Base-by-base conservation (phyloP, 352 stramenopile species). In the Phytophthora sp. region DNA sequence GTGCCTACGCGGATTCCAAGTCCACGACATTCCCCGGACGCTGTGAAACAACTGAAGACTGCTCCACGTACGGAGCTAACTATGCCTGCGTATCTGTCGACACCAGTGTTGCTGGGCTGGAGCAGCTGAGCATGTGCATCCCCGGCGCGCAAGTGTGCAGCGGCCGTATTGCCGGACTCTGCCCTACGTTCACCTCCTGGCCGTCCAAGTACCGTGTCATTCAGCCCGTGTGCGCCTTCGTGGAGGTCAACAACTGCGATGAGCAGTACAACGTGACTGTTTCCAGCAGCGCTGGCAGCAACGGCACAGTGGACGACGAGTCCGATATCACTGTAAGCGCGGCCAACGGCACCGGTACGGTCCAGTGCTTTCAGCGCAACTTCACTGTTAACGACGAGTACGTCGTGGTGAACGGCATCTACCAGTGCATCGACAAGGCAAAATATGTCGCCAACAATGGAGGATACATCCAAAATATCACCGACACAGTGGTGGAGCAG, bases 161-260 rank as follows among this genome's bases (percentile, higher is more conserved):
- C 21, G 83, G 83, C 26, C 69, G 71, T 24, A 88, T 84, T 41
- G 69, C 76, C 3, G 85, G 85, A 12, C 54, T 79, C 26, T 94
- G 85, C 30, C 83, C 85, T 44, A 94, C 81, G 0, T 92, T 94
- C 56, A 79, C 68, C 53, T 82, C 82, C 18, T 94, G 85, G 85
- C 81, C 85, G 15, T 62, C 73, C 27, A 83, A 76, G 44, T 92
- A 91, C 58, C 83, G 72, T 18, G 76, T 81, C 37, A 80, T 94
- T 31, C 71, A 88, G 66, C 82, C 83, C 4, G 70, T 94, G 24
- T 94, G 85, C 31, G 85, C 81, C 21, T 90, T 94, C 58, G 69
- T 77, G 5, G 50, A 79, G 15, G 83, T 87, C 20, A 13, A 38
- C 18, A 90, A 92, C 71, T 94, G 85, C 66, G 73, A 84, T 56